phyloP scores from a whole-genome alignment of 2,329 filamentous ascomycete species.

The Trichoderma pleuroti region DNA sequence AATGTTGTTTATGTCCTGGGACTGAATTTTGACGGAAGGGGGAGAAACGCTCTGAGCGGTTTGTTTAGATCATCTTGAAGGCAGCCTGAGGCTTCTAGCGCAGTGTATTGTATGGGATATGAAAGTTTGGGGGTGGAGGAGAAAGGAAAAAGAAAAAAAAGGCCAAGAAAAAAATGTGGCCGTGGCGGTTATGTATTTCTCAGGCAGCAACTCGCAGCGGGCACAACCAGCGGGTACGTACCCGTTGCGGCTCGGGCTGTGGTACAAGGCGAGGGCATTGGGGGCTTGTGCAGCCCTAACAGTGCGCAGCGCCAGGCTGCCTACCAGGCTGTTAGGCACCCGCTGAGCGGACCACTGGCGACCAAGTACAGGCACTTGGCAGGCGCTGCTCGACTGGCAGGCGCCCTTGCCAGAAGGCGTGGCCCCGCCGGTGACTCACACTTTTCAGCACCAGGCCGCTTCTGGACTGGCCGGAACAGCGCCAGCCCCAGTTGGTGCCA shows the following conservation, averaged over 20 bases:
- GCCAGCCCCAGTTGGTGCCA: slow-evolving; percentile 20
- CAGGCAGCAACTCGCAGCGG: slow-evolving; percentile 40
- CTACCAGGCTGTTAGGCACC: slow-evolving; percentile 14
- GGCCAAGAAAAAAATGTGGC: slow-evolving; percentile 20
- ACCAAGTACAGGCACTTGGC: not conserved
- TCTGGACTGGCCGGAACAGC: slow-evolving; percentile 29
- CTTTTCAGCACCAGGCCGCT: slow-evolving; percentile 29
- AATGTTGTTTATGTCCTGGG: slow-evolving; percentile 38
- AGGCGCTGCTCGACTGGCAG: not conserved
- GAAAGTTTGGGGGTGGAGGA: slow-evolving; percentile 34
- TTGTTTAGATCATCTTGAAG: slow-evolving; percentile 58
- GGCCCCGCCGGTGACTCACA: slow-evolving; percentile 36
- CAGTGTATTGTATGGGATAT: slow-evolving; percentile 33
- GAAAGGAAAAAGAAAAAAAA: slow-evolving; percentile 33
- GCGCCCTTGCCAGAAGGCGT: slow-evolving; percentile 27
- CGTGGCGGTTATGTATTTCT: slow-evolving; percentile 43
- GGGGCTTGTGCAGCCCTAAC: slow-evolving; percentile 9
- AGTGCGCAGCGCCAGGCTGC: not conserved
- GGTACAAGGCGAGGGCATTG: slow-evolving; percentile 21
- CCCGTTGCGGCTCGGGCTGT: not conserved
- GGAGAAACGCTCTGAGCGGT: slow-evolving; percentile 38
- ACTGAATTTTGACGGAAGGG: slow-evolving; percentile 53
- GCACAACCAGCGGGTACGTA: slow-evolving; percentile 1
- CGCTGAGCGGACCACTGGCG: not conserved
- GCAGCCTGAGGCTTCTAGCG: slow-evolving; percentile 36